Conservation (phyloP, 257 asterid genomes). For the Asclepias syriaca region DNA sequence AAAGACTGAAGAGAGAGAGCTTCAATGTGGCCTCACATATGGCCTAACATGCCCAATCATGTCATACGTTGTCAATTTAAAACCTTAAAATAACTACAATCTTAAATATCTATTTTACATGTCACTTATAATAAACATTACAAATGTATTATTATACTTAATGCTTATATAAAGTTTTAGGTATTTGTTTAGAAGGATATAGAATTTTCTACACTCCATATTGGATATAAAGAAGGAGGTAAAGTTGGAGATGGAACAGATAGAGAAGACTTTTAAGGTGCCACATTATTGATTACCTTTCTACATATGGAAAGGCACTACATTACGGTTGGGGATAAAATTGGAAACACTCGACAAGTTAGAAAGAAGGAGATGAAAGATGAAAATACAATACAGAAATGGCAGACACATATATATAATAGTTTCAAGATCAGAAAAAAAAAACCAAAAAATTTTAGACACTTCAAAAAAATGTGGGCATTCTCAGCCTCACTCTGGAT, state of each 20-base stretch:
- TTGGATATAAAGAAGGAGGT: not conserved
- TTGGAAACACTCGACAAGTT: not conserved
- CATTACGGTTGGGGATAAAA: not conserved
- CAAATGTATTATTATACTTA: too few species aligned
- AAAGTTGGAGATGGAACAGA: not conserved
- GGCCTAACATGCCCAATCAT: constrained; percentile 14
- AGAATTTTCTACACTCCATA: too few species aligned
- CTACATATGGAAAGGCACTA: not conserved
- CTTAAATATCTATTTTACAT: too few species aligned
- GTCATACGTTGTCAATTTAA: not conserved
- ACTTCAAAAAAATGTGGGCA: constrained; percentile 5
- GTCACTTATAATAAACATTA: too few species aligned
- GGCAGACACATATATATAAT: not conserved
- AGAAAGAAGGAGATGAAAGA: not conserved
- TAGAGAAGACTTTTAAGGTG: too few species aligned
- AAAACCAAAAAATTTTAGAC: not conserved
- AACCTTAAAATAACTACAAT: too few species aligned
- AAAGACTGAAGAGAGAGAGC: not conserved
- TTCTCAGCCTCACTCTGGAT: not conserved
- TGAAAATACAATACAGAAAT: not conserved
- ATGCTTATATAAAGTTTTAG: too few species aligned
- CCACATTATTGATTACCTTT: constrained; percentile 8
- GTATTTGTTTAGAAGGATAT: too few species aligned
- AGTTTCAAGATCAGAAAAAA: not conserved
- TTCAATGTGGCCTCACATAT: not conserved